phyloP scores from a whole-genome alignment of 805 yeast species.

The Wickerhamomyces alni region DNA sequence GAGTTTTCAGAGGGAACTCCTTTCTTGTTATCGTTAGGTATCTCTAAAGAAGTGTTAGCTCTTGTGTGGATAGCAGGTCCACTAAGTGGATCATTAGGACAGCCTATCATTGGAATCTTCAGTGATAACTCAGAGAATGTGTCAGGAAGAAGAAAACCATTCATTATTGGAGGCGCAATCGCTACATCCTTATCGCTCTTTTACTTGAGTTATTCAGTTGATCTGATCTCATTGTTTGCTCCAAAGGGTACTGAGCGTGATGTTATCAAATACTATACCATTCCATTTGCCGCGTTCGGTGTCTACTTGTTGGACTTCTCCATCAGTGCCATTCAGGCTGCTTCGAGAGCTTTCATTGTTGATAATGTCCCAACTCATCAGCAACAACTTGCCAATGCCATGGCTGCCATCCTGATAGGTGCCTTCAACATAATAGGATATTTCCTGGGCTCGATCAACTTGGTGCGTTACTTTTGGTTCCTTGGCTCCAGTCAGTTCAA shows the following conservation, averaged over 20 bases:
- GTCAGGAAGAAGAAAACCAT: constrained; percentile 52
- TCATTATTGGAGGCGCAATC: constrained; percentile 47
- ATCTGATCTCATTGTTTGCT: constrained; percentile 30
- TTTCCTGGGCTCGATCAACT: constrained; percentile 42
- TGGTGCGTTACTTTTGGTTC: constrained; percentile 30
- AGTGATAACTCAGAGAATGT: constrained; percentile 43
- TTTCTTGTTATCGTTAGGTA: constrained; percentile 52
- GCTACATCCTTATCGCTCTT: constrained; percentile 41
- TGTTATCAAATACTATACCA: constrained; percentile 26
- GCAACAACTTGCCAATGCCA: constrained; percentile 55
- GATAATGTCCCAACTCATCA: constrained; percentile 53
- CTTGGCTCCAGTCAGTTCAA: constrained; percentile 48
- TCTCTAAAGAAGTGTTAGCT: constrained; percentile 49
- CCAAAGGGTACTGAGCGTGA: constrained; percentile 16
- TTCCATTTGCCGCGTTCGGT: constrained; percentile 47
- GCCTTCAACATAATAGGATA: constrained; percentile 54
- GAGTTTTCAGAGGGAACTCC: constrained; percentile 64
- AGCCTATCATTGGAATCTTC: constrained; percentile 55
- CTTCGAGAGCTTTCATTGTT: constrained; percentile 54
- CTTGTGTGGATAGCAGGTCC: constrained; percentile 68
- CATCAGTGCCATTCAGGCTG: constrained; percentile 53
- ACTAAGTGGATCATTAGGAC: constrained; percentile 54
- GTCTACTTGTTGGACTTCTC: constrained; percentile 52
- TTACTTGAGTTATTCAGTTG: constrained; percentile 39
- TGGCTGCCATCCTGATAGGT: constrained; percentile 64